phyloP scores from a whole-genome alignment of 208 protist genomes.

The Leishmania guyanensis region DNA sequence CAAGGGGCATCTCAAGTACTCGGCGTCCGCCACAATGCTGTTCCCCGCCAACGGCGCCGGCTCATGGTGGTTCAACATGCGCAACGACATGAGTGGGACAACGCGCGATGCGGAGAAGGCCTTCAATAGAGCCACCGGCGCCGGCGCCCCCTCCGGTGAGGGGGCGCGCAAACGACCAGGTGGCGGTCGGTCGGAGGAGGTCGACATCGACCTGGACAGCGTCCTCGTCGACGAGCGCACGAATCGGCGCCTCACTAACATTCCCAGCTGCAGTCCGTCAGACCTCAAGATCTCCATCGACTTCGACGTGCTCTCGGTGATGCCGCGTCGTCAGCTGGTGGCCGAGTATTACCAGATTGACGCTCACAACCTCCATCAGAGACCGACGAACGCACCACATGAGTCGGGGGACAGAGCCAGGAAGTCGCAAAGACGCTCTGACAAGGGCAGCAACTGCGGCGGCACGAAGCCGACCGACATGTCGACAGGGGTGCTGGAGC shows the following conservation, averaged over 20 bases:
- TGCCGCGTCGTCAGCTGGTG: constrained; percentile 59
- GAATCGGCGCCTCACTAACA: constrained; percentile 18
- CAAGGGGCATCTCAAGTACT: constrained; percentile 47
- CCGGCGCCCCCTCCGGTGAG: neutral
- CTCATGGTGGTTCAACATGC: constrained; percentile 21
- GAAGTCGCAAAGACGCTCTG: neutral
- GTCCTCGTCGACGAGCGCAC: constrained; percentile 16
- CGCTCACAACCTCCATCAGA: constrained; percentile 28
- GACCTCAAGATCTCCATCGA: constrained; percentile 20
- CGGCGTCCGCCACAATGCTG: constrained; percentile 39
- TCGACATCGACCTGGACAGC: constrained; percentile 13
- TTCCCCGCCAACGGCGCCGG: constrained; percentile 36
- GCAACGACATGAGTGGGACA: constrained; percentile 3
- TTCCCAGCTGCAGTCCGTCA: constrained; percentile 15
- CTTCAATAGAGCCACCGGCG: constrained; percentile 2
- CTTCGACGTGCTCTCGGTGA: constrained; percentile 60
- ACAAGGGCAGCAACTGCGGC: neutral
- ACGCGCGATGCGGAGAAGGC: constrained; percentile 2
- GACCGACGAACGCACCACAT: neutral
- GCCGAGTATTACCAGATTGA: constrained; percentile 48
- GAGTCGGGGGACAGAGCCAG: neutral
- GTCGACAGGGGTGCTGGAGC: constrained; percentile 9
- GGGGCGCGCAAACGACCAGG: neutral
- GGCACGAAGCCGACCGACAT: constrained; percentile 7
- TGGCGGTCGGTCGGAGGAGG: neutral